A percentile compares a stretch with the other conserved stretches of the same genome.
Evolutionary conservation across 2,329 filamentous ascomycete species (phyloP).

Genomic region (Alternaria hordeiaustralica): DNA sequence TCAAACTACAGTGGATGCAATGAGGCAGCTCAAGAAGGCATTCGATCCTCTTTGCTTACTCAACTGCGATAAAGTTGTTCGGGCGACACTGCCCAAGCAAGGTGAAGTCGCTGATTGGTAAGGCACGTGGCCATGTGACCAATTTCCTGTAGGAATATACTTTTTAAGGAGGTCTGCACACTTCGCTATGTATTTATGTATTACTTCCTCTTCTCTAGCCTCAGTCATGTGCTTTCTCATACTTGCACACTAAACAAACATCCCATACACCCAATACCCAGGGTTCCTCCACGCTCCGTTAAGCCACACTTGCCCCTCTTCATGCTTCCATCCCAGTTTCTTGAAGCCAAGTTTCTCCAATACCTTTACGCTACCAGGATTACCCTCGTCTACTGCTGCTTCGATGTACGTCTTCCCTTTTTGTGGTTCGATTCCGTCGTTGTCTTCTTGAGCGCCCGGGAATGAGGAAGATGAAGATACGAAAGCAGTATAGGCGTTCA

Average conservation of each 20-base stretch:
- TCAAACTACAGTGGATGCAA: conserved; percentile 75
- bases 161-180: not conserved
- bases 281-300: conserved; percentile 31
- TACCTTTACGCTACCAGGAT: conserved; percentile 28
- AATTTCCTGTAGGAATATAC: not conserved
- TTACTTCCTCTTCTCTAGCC: not conserved
- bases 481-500: conserved; percentile 19
- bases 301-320: conserved; percentile 29
- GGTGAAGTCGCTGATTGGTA: conserved; percentile 59
- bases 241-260: conserved; percentile 16
- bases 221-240: not conserved
- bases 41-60: conserved; percentile 75
- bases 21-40: conserved; percentile 84
- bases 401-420: conserved; percentile 30
- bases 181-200: not conserved
- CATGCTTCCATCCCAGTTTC: conserved; percentile 29
- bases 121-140: not conserved
- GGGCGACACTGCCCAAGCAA: conserved; percentile 57
- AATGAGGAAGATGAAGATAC: not conserved
- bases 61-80: conserved; percentile 70
- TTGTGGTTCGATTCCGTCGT: not conserved
- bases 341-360: conserved; percentile 35
- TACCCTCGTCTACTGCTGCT: conserved; percentile 28
- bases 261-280: conserved; percentile 31
- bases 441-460: not conserved